These are phyloP conservation scores for Tetradesmus lagerheimii DNA, from an alignment of 139 green algal genomes.

Conservation along the genomic window DNA sequence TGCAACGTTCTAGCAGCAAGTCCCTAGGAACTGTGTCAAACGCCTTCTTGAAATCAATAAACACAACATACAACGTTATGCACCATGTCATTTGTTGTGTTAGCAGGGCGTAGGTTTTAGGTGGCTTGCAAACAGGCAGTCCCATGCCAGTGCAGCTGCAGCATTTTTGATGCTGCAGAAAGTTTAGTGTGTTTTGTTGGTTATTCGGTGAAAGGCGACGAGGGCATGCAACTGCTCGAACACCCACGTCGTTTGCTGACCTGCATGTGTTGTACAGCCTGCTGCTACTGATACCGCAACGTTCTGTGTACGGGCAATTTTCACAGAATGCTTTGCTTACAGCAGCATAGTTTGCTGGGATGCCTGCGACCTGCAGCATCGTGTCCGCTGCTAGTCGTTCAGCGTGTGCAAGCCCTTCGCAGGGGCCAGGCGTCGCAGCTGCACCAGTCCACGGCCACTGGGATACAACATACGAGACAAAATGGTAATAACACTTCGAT, in stretches of 20 bases:
- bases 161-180: neutral
- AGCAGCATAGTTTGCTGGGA: neutral
- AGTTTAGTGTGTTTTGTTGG: neutral
- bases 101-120: neutral
- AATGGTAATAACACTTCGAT: neutral
- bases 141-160: neutral
- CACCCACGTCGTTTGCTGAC: neutral
- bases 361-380: conserved; percentile 1
- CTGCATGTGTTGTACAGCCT: neutral
- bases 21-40: no score
- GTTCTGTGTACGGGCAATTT: neutral
- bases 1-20: no score
- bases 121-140: neutral
- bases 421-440: neutral
- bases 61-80: no score
- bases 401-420: neutral
- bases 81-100: neutral
- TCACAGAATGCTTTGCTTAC: neutral
- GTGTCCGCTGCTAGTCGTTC: neutral
- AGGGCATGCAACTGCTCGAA: neutral
- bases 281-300: neutral
- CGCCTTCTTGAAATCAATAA: no score
- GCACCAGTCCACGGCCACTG: neutral
- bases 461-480: neutral
- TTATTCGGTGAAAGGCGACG: neutral